These are phyloP conservation scores for Solanum chacoense DNA, from an alignment of 305 asterid genomes.

Conservation along the genomic window DNA sequence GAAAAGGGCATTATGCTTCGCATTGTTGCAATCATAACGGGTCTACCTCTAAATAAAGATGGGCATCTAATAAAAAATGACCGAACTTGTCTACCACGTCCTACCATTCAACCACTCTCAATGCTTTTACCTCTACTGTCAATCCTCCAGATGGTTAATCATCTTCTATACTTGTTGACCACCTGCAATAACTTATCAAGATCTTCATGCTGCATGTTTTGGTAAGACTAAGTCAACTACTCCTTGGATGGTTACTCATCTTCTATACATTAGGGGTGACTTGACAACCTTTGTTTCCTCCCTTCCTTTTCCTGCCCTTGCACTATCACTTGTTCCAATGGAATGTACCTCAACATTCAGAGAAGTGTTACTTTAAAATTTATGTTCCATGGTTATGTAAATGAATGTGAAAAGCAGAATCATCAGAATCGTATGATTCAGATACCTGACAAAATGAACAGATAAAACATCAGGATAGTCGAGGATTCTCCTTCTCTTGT, in stretches of 20 bases:
- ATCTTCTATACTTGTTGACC: not conserved
- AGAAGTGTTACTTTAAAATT: not conserved
- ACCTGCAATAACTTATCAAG: not conserved
- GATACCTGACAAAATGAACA: not conserved
- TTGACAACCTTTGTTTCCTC: not conserved
- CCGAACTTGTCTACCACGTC: not conserved
- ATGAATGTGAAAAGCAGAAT: not conserved
- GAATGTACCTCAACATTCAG: not conserved
- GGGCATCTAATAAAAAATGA: not conserved
- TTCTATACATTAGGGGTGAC: not conserved
- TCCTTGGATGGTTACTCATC: not conserved
- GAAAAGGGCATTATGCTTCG: not conserved
- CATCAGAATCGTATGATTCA: not conserved
- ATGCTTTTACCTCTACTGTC: not conserved
- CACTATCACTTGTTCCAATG: not conserved
- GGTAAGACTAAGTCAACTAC: not conserved
- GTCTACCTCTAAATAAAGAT: not conserved
- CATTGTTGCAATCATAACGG: not conserved
- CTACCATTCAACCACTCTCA: not conserved
- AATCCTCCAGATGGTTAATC: not conserved
- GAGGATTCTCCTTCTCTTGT: not conserved
- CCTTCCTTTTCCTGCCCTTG: not conserved
- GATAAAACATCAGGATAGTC: not conserved
- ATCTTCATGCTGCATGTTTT: not conserved
- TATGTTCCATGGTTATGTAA: not conserved